Base-by-base conservation (phyloP, 805 yeast genomes). In the Metahyphopichia silvanorum region DNA sequence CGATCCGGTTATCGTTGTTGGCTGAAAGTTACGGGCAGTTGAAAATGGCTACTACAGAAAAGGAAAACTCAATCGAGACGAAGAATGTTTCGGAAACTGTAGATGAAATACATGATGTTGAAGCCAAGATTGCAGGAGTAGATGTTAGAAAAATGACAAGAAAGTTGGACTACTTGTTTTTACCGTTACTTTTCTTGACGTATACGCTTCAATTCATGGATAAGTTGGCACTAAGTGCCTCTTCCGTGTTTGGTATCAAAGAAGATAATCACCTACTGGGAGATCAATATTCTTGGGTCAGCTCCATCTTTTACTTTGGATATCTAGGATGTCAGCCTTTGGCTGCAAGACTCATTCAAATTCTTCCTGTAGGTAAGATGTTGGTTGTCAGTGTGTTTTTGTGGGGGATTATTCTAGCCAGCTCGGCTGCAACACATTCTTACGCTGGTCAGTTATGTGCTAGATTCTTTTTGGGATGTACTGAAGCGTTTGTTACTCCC, bases 131-230 rank as follows among this genome's bases (percentile, higher is more conserved):
- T n/a, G n/a, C n/a, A n/a, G n/a, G n/a, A n/a, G n/a, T n/a, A n/a
- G n/a, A n/a, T n/a, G n/a, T n/a, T n/a, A n/a, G n/a, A n/a, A n/a
- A n/a, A n/a, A 33, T 39, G 33, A 33, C 35, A 11, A 9, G 40
- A 10, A 31, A 31, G 25, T 20, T 40, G 17, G 44, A 40, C 27
- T 29, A 16, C 15, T 34, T 24, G 27, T 26, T 40, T 10, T 17
- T 40, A 12, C 41, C 44, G 4, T 26, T 40, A 21, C 27, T 40
- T 5, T 31, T 40, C 20, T 17, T 40, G 25, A 37, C 44, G 4
- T 32, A 34, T 24, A 29, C 39, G 7, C 29, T 40, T n/a, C 34
- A 32, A 14, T 24, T 24, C 12, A 11, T 24, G 14, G 26, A 24
- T 21, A 37, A 37, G 26, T 28, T 33, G 10, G 29, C 41, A 15